Conservation (phyloP, 73 alveolate genomes). For the Uronychia setigera region DNA sequence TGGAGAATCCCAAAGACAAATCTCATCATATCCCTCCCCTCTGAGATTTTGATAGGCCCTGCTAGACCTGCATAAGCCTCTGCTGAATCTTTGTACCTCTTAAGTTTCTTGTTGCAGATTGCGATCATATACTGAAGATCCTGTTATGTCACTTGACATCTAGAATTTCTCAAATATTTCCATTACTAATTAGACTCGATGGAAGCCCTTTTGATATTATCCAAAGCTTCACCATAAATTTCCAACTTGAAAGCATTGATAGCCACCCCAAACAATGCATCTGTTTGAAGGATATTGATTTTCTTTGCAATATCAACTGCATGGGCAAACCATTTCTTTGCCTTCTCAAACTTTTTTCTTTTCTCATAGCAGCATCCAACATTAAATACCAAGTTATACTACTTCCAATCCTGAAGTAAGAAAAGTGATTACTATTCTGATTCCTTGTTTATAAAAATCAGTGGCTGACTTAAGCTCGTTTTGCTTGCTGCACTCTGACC, state of each 20-base stretch:
- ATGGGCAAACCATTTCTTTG: constrained; percentile 15
- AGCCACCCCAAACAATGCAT: constrained; percentile 53
- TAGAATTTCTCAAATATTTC: not conserved
- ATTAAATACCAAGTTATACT: constrained; percentile 37
- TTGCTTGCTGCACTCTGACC: constrained; percentile 11
- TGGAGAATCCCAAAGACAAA: constrained; percentile 29
- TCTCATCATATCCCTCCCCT: constrained; percentile 25
- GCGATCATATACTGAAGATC: constrained; percentile 36
- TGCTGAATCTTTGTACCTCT: constrained; percentile 22
- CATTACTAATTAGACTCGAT: not conserved
- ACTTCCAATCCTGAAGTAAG: constrained; percentile 2
- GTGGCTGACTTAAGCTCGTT: constrained; percentile 53
- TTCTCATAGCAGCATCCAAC: constrained; percentile 56
- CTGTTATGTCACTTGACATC: not conserved
- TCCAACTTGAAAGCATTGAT: constrained; percentile 42
- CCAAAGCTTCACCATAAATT: constrained; percentile 11
- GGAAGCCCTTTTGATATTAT: constrained; percentile 4
- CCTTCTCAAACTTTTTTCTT: constrained; percentile 6
- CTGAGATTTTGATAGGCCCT: constrained; percentile 5
- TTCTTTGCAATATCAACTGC: not conserved
- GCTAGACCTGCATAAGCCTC: constrained; percentile 9
- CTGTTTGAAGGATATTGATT: not conserved
- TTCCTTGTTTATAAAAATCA: constrained; percentile 55
- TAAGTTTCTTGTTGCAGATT: constrained; percentile 29
- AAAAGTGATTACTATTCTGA: constrained; percentile 3